Evolutionary conservation across 306 rosid genomes (phyloP).

Genomic region (Casuarina cunninghamiana): DNA sequence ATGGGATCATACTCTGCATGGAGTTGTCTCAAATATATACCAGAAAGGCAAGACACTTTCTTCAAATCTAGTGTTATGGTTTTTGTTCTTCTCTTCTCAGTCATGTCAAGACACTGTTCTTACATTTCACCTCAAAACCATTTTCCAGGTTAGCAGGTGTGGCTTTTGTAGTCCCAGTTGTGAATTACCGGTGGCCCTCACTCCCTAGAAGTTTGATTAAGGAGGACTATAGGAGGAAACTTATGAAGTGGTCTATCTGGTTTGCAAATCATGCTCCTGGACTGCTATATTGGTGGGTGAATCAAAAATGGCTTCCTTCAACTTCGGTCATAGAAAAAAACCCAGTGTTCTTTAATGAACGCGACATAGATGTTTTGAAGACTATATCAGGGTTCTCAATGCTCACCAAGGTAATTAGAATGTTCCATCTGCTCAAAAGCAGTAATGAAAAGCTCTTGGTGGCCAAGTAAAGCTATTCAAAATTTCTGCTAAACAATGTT

Average conservation of each 20-base stretch:
- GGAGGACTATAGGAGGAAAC: conserved; percentile 70
- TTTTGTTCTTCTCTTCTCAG: not conserved
- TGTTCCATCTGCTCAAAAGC: conserved; percentile 14
- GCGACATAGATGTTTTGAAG: conserved; percentile 69
- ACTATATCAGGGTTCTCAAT: conserved; percentile 80
- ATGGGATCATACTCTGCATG: conserved; percentile 88
- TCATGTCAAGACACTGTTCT: not conserved
- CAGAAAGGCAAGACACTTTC: conserved; percentile 62
- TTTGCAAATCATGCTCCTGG: conserved; percentile 64
- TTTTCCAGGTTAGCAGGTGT: conserved; percentile 82
- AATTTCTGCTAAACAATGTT: not conserved
- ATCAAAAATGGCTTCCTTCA: conserved; percentile 92
- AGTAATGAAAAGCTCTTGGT: not conserved
- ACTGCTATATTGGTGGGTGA: conserved; percentile 76
- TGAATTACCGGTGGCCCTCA: conserved; percentile 88
- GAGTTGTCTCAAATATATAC: conserved; percentile 87
- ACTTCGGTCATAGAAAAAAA: conserved; percentile 74
- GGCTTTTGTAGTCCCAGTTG: conserved; percentile 75
- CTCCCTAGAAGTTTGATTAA: conserved; percentile 60
- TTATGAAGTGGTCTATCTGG: conserved; percentile 47
- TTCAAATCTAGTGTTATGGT: not conserved
- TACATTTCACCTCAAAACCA: conserved; percentile 16
- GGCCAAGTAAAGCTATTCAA: not conserved
- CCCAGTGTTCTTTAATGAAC: conserved; percentile 67
- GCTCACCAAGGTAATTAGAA: conserved; percentile 70